Evolutionary conservation across 2,329 filamentous ascomycete genomes (phyloP).

Genomic region (Waltergamsia citrina): DNA sequence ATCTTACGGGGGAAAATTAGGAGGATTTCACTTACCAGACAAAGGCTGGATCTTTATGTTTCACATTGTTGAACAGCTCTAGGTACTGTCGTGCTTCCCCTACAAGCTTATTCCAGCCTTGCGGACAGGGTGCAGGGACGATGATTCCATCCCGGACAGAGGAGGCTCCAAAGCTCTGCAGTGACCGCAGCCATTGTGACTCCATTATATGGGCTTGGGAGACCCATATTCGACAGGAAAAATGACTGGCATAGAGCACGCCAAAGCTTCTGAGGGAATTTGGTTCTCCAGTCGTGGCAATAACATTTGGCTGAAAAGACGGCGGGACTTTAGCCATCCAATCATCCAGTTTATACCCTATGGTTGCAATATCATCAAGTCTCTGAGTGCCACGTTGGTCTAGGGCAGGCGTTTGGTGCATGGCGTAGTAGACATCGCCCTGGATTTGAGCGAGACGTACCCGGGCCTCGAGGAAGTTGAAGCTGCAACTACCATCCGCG

Average conservation of each 20-base stretch:
- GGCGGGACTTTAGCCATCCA: too few species aligned
- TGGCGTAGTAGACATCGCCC: conserved; percentile 3
- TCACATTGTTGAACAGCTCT: background rate
- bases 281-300: too few species aligned
- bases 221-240: too few species aligned
- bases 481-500: background rate
- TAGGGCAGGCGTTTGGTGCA: conserved; percentile 1
- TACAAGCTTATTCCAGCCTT: background rate
- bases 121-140: background rate
- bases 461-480: conserved; percentile 4
- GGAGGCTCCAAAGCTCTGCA: too few species aligned
- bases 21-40: background rate
- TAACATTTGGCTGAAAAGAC: too few species aligned
- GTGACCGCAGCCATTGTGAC: too few species aligned
- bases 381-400: background rate
- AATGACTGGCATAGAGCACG: too few species aligned
- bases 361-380: background rate
- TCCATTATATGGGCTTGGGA: too few species aligned
- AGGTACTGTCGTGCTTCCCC: background rate
- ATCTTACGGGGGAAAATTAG: too few species aligned
- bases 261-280: too few species aligned
- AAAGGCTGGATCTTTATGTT: background rate
- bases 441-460: conserved; percentile 5
- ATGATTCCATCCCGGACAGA: too few species aligned
- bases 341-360: too few species aligned